Conservation (phyloP, 2,329 filamentous ascomycete species). For the Trichoderma cornu-damae region DNA sequence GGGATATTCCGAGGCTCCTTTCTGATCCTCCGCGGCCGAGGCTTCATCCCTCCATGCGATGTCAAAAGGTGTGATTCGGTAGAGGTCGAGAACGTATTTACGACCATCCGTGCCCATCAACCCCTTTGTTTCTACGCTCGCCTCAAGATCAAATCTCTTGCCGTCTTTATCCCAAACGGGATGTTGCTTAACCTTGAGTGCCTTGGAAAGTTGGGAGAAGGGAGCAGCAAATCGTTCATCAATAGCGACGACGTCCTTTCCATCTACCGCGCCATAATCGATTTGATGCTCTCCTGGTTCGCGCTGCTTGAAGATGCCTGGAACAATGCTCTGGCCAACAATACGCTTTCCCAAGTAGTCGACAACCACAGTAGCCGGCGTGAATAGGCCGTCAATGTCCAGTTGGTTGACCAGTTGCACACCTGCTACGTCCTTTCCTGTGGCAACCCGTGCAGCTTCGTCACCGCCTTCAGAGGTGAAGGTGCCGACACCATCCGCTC, state of each 20-base stretch:
- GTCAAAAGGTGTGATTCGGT: conserved; percentile 89
- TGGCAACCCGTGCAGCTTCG: conserved; percentile 90
- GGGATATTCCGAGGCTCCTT: conserved; percentile 60
- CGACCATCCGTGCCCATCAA: conserved; percentile 93
- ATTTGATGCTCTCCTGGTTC: conserved; percentile 98
- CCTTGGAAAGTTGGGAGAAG: conserved; percentile 87
- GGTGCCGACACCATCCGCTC: conserved; percentile 93
- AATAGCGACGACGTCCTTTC: conserved; percentile 88
- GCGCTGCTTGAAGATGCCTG: conserved; percentile 97
- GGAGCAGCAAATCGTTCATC: conserved; percentile 78
- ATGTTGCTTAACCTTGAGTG: conserved; percentile 88
- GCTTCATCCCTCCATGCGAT: conserved; percentile 83
- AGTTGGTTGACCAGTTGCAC: conserved; percentile 95
- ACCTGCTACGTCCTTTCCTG: conserved; percentile 91
- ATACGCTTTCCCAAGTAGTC: conserved; percentile 97
- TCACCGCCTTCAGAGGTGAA: conserved; percentile 96
- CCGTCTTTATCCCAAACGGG: conserved; percentile 97
- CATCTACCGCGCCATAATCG: conserved; percentile 96
- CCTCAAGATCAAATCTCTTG: conserved; percentile 84
- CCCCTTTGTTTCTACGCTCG: conserved; percentile 96
- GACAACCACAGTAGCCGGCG: conserved; percentile 90
- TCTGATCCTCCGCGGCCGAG: conserved; percentile 42
- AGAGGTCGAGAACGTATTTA: conserved; percentile 96
- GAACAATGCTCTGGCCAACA: conserved; percentile 95
- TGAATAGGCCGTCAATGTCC: conserved; percentile 91